Percentiles rank a stretch among this genome's conserved stretches.
Evolutionary conservation across 108 stramenopile genomes (phyloP).

Genomic region (Nitzschia putrida): DNA sequence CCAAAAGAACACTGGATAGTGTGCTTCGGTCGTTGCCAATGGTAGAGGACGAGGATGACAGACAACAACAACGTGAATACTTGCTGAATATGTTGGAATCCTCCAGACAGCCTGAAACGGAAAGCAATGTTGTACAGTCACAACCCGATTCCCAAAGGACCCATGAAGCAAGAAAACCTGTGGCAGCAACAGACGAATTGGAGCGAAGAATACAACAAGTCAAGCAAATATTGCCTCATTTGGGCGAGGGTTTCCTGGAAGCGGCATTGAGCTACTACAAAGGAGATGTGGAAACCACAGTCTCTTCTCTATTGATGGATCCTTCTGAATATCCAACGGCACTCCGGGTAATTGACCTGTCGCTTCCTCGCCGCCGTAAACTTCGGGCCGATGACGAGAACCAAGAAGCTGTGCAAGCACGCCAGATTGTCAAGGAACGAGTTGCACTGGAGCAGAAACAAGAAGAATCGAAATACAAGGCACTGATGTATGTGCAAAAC

Average conservation of each 20-base stretch:
- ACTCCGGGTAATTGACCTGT: slow-evolving; percentile 43
- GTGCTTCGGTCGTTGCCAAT: slow-evolving; percentile 4
- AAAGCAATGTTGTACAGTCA: neutral
- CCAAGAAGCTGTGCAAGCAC: slow-evolving; percentile 56
- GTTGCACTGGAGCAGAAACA: slow-evolving; percentile 49
- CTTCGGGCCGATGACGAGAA: slow-evolving; percentile 42
- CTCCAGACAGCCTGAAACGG: slow-evolving; percentile 2
- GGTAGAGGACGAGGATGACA: neutral
- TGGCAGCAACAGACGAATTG: slow-evolving; percentile 27
- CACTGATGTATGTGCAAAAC: slow-evolving; percentile 36
- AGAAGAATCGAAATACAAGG: slow-evolving; percentile 57
- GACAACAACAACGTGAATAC: slow-evolving; percentile 40
- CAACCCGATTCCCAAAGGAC: neutral
- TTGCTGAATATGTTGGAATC: slow-evolving; percentile 45
- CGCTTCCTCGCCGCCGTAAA: slow-evolving; percentile 42
- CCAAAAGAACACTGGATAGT: slow-evolving; percentile 19
- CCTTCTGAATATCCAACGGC: slow-evolving; percentile 34
- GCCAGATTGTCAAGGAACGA: slow-evolving; percentile 56
- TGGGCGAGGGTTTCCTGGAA: slow-evolving; percentile 85
- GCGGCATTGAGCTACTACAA: slow-evolving; percentile 66
- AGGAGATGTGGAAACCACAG: slow-evolving; percentile 64
- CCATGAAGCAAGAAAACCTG: neutral
- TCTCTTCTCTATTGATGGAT: slow-evolving; percentile 53
- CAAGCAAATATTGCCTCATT: slow-evolving; percentile 57
- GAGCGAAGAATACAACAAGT: slow-evolving; percentile 52